A percentile compares a stretch with the other conserved stretches of the same genome.
Evolutionary conservation across 441 rosid genomes (phyloP).

Genomic region (Populus hybrid): DNA sequence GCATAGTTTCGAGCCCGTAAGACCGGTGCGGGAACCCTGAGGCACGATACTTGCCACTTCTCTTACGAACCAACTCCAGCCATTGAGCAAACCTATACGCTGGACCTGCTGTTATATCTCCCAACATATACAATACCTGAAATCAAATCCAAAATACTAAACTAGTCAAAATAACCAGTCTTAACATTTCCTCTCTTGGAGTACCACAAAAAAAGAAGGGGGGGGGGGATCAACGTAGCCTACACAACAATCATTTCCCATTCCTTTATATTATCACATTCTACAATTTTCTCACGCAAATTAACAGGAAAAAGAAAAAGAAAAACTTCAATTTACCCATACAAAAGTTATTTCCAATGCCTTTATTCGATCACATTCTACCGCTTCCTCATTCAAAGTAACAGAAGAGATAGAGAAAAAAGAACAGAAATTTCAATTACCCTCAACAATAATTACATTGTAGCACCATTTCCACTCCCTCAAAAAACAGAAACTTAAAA

Average conservation of each 20-base stretch:
- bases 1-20: constrained; percentile 50
- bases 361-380: background rate
- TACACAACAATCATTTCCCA: background rate
- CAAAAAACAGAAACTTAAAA: background rate
- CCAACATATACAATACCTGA: constrained; percentile 98
- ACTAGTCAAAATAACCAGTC: background rate
- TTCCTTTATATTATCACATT: background rate
- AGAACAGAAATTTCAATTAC: background rate
- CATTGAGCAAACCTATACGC: constrained; percentile 90
- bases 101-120: constrained; percentile 89
- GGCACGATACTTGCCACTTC: constrained; percentile 69
- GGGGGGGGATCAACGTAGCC: no score
- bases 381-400: background rate
- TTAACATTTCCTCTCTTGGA: background rate
- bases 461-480: background rate
- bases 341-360: background rate
- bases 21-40: constrained; percentile 92
- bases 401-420: background rate
- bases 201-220: background rate
- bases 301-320: background rate
- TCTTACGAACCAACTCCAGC: constrained; percentile 98
- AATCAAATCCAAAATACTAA: background rate
- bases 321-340: background rate
- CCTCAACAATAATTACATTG: background rate
- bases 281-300: background rate